These are phyloP conservation scores for Wickerhamomyces mucosus DNA, from an alignment of 805 yeast species.

Conservation along the genomic window DNA sequence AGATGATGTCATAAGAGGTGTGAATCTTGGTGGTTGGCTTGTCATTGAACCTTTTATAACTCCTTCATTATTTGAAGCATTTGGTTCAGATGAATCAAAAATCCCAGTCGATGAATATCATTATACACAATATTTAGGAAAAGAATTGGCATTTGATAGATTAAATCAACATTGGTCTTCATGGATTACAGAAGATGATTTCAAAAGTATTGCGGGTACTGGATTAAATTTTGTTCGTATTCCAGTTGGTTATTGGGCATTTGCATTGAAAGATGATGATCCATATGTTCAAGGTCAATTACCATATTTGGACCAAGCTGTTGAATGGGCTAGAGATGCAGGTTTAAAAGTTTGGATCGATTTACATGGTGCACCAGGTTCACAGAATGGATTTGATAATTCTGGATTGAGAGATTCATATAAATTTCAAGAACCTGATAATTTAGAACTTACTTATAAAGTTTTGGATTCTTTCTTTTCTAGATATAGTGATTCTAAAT, in stretches of 20 bases:
- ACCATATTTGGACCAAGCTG: slow-evolving; percentile 62
- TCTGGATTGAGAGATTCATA: slow-evolving; percentile 69
- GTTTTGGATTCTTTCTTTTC: slow-evolving; percentile 46
- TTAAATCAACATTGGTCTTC: slow-evolving; percentile 68
- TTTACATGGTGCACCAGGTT: slow-evolving; percentile 93
- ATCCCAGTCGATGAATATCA: slow-evolving; percentile 82
- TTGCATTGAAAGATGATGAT: slow-evolving; percentile 47
- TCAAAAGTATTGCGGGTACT: slow-evolving; percentile 41
- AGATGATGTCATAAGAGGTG: slow-evolving; percentile 37
- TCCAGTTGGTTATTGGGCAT: slow-evolving; percentile 96
- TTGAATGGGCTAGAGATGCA: slow-evolving; percentile 60
- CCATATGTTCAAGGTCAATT: slow-evolving; percentile 85
- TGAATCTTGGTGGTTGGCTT: slow-evolving; percentile 86
- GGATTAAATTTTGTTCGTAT: slow-evolving; percentile 84
- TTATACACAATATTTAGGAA: slow-evolving; percentile 50
- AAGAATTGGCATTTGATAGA: slow-evolving; percentile 39
- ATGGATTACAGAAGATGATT: slow-evolving; percentile 69
- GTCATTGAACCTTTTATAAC: slow-evolving; percentile 82
- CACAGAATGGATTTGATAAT: slow-evolving; percentile 94
- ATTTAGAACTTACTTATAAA: slow-evolving; percentile 42
- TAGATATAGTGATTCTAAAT: slow-evolving; percentile 55
- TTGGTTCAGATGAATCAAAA: slow-evolving; percentile 26
- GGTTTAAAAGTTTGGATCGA: slow-evolving; percentile 81
- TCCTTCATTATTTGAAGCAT: slow-evolving; percentile 60
- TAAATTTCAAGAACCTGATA: slow-evolving; percentile 47